These are phyloP conservation scores for Dendrocalamus sinicus DNA, from an alignment of 176 grass and related monocot species.

Conservation along the genomic window DNA sequence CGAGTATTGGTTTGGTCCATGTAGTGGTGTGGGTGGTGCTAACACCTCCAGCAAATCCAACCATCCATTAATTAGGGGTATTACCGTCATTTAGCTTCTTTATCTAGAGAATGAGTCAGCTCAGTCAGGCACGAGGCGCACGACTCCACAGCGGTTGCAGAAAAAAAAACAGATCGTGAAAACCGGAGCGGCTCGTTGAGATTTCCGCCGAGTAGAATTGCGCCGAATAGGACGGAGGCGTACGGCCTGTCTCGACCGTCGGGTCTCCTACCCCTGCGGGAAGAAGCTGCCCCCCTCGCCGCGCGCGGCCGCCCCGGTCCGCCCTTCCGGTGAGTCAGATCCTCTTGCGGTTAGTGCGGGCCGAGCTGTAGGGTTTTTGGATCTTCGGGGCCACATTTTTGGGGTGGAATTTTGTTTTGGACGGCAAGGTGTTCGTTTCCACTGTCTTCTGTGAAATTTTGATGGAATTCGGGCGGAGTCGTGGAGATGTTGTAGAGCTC, in stretches of 20 bases:
- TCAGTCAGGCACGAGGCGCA: too few relatives aligned
- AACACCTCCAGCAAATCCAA: too few relatives aligned
- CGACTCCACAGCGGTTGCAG: too few relatives aligned
- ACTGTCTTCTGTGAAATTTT: neutral
- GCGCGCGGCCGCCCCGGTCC: neutral
- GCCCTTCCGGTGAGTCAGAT: constrained; percentile 9
- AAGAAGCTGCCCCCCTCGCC: neutral
- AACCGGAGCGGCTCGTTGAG: too few relatives aligned
- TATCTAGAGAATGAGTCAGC: too few relatives aligned
- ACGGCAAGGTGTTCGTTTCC: neutral
- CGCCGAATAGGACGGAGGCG: neutral
- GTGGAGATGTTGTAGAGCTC: neutral
- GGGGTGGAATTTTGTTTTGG: neutral
- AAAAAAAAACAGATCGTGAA: too few relatives aligned
- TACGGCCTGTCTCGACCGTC: neutral
- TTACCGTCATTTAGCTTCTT: too few relatives aligned
- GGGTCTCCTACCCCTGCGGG: neutral
- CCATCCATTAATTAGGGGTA: too few relatives aligned
- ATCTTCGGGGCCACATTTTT: neutral
- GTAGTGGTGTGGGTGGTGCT: too few relatives aligned
- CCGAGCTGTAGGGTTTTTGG: neutral
- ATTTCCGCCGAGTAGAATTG: too few relatives aligned
- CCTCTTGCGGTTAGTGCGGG: neutral
- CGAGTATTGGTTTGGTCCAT: too few relatives aligned
- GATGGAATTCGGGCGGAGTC: neutral